These are phyloP conservation scores for Turritis glabra DNA, from an alignment of 345 rosid species.

Conservation along the genomic window DNA sequence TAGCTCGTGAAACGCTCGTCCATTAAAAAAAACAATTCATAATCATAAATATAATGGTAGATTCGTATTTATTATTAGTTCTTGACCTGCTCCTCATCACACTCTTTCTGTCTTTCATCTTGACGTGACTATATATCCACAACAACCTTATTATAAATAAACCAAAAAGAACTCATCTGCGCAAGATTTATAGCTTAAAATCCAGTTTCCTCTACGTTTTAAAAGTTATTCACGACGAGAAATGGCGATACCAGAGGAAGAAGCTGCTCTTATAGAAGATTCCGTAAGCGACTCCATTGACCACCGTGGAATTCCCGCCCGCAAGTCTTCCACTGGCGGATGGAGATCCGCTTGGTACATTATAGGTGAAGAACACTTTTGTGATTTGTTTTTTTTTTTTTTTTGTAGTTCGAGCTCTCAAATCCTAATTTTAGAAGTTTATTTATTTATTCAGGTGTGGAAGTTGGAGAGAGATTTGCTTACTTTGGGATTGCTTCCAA, in stretches of 20 bases:
- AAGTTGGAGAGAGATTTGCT: conserved; percentile 56
- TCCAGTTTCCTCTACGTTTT: too few relatives aligned
- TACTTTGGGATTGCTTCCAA: conserved; percentile 50
- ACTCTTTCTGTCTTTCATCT: too few relatives aligned
- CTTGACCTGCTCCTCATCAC: too few relatives aligned
- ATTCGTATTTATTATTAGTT: too few relatives aligned
- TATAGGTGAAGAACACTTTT: conserved; percentile 13
- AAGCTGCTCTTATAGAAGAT: conserved; percentile 20
- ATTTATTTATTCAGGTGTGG: conserved; percentile 37
- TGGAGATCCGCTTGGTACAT: conserved; percentile 39
- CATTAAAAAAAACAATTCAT: too few relatives aligned
- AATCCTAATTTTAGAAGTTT: neutral
- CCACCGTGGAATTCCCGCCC: conserved; percentile 32
- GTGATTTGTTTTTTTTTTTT: neutral
- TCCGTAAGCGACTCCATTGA: conserved; percentile 22
- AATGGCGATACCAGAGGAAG: conserved; percentile 19
- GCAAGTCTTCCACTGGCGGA: conserved; percentile 31
- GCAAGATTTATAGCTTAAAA: too few relatives aligned
- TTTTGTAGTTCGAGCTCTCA: neutral
- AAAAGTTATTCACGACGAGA: neutral
- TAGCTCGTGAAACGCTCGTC: too few relatives aligned
- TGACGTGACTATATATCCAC: too few relatives aligned
- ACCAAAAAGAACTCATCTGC: too few relatives aligned
- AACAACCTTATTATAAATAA: too few relatives aligned
- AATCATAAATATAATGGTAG: too few relatives aligned